A percentile compares a stretch with the other conserved stretches of the same genome.
phyloP scores from a whole-genome alignment of 495 filamentous ascomycete genomes.

The Neurospora sp. region DNA sequence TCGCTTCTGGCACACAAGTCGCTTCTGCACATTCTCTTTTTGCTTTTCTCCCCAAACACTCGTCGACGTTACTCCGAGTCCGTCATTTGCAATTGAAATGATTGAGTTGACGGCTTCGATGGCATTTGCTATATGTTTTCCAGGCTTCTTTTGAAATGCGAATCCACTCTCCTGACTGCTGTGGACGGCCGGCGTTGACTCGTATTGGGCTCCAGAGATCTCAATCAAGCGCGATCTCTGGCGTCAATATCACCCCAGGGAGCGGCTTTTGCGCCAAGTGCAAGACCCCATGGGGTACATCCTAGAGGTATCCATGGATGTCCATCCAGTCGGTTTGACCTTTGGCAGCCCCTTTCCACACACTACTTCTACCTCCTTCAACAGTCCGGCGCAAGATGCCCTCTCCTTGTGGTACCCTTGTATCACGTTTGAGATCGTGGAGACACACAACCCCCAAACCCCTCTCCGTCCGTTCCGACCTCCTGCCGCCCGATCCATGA shows the following conservation, averaged over 20 bases:
- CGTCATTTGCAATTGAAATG: neutral
- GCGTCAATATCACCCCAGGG: neutral
- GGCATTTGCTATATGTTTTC: neutral
- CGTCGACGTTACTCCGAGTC: neutral
- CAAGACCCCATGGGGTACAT: constrained; percentile 8
- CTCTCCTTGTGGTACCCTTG: constrained; percentile 18
- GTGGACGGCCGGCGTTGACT: neutral
- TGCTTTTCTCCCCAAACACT: neutral
- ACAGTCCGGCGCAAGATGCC: constrained; percentile 19
- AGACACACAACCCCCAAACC: constrained; percentile 16
- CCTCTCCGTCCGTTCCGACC: constrained; percentile 20
- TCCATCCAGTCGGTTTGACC: constrained; percentile 11
- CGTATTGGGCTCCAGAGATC: neutral
- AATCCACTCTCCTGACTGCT: neutral
- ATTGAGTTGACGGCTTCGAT: neutral
- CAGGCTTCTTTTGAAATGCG: neutral
- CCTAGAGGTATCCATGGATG: neutral
- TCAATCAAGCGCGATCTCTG: neutral
- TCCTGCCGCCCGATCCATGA: constrained; percentile 12
- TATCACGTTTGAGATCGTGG: constrained; percentile 37
- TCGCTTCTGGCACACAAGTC: constrained; percentile 23
- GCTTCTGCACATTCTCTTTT: constrained; percentile 5
- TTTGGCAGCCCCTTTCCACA: constrained; percentile 6
- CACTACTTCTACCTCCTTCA: constrained; percentile 13
- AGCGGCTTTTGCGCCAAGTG: neutral